These are phyloP conservation scores for Claviceps sp. DNA, from an alignment of 2,329 filamentous ascomycete species.

Conservation along the genomic window DNA sequence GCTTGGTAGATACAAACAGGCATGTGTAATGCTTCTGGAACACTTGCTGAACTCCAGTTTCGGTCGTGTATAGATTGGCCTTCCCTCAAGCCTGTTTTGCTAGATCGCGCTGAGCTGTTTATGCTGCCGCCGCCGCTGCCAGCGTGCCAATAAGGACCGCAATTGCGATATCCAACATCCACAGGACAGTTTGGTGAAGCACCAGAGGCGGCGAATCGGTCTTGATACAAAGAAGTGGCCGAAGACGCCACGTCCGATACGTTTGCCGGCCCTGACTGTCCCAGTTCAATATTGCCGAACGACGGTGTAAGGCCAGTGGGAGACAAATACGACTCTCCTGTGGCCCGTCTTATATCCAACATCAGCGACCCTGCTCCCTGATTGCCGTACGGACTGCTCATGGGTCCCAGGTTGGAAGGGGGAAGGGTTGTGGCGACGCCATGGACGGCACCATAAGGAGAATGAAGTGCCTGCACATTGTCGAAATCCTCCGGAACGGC, in stretches of 20 bases:
- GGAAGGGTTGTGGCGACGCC: constrained; percentile 34
- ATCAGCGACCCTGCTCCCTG: constrained; percentile 55
- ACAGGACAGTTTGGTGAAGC: constrained; percentile 34
- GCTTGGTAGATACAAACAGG: background rate
- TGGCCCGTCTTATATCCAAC: constrained; percentile 52
- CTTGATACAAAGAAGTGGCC: constrained; percentile 38
- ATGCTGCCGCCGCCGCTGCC: background rate
- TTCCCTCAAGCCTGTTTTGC: background rate
- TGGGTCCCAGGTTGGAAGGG: constrained; percentile 29
- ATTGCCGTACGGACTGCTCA: constrained; percentile 36
- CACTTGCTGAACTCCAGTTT: constrained; percentile 2
- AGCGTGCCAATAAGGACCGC: constrained; percentile 2
- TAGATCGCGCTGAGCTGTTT: background rate
- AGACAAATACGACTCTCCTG: constrained; percentile 53
- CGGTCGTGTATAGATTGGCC: background rate
- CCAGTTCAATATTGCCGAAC: constrained; percentile 54
- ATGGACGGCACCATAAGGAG: constrained; percentile 50
- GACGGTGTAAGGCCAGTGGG: constrained; percentile 53
- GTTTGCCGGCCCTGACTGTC: constrained; percentile 35
- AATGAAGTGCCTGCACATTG: constrained; percentile 55
- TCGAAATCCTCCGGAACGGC: constrained; percentile 59
- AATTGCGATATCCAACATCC: constrained; percentile 13
- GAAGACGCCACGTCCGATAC: constrained; percentile 44
- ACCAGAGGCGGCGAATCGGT: constrained; percentile 42
- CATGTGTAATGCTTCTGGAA: background rate